Percentiles rank a stretch among this genome's conserved stretches.
phyloP scores from a whole-genome alignment of 768 basidiomycete genomes.

The Coprinellus micaceus region DNA sequence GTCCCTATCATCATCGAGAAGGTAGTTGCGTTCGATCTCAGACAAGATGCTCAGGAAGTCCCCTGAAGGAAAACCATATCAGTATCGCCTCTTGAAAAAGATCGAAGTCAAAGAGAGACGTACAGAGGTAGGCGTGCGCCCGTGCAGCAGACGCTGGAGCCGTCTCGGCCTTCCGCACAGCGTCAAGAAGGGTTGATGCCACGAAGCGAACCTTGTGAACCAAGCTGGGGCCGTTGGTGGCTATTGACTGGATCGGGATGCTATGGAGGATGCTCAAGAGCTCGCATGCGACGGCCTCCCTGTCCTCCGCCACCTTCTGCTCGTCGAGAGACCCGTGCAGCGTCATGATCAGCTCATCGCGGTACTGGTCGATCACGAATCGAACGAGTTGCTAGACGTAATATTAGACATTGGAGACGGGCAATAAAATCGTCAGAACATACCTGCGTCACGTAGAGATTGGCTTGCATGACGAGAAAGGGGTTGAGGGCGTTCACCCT shows the following conservation, averaged over 20 bases:
- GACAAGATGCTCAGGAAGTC: conserved; percentile 89
- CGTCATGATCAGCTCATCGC: conserved; percentile 74
- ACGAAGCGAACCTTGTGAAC: conserved; percentile 93
- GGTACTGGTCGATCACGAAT: conserved; percentile 89
- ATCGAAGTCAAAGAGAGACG: conserved; percentile 24
- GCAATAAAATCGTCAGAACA: conserved; percentile 12
- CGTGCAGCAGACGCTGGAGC: conserved; percentile 78
- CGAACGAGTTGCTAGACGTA: conserved; percentile 79
- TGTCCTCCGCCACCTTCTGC: conserved; percentile 61
- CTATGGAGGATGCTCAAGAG: conserved; percentile 84
- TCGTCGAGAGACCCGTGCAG: conserved; percentile 66
- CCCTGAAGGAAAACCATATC: conserved; percentile 44
- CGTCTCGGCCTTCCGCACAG: conserved; percentile 76
- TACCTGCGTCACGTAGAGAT: conserved; percentile 90
- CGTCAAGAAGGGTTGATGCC: conserved; percentile 83
- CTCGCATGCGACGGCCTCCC: conserved; percentile 84
- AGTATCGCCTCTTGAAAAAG: not conserved
- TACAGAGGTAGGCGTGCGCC: conserved; percentile 84
- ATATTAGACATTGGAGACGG: not conserved
- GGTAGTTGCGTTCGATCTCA: conserved; percentile 89
- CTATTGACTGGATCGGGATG: conserved; percentile 91
- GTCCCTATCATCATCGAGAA: conserved; percentile 74
- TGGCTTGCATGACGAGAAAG: conserved; percentile 89
- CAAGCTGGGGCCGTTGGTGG: conserved; percentile 81
- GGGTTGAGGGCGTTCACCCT: conserved; percentile 84